Evolutionary conservation across 345 rosid species (phyloP).

Genomic region (Euphorbia peplus): DNA sequence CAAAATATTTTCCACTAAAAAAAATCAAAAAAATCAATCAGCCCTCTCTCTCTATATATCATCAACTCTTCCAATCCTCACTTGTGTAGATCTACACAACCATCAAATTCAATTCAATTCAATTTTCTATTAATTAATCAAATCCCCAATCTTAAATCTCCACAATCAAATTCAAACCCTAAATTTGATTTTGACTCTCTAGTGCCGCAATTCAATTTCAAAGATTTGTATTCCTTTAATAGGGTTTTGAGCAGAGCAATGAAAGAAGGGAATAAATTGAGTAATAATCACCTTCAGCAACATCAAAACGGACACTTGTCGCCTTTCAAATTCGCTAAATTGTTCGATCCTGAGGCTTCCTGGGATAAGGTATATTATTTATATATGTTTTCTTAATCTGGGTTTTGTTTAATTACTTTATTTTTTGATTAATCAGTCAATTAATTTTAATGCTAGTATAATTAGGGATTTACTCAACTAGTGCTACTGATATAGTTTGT

Average conservation of each 20-base stretch:
- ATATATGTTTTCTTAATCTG: background rate
- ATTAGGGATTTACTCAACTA: background rate
- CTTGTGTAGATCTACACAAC: too few species aligned
- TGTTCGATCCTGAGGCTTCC: slow-evolving; percentile 84
- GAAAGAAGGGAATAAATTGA: slow-evolving; percentile 36
- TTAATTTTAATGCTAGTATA: background rate
- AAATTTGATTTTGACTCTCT: too few species aligned
- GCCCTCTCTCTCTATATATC: too few species aligned
- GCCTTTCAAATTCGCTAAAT: slow-evolving; percentile 61
- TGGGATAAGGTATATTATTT: slow-evolving; percentile 80
- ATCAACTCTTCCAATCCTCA: too few species aligned
- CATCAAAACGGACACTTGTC: slow-evolving; percentile 64
- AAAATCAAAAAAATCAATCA: too few species aligned
- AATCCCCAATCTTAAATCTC: too few species aligned
- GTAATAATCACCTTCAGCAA: slow-evolving; percentile 48
- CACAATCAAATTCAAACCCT: too few species aligned
- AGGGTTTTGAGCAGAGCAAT: slow-evolving; percentile 16
- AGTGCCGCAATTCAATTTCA: too few species aligned
- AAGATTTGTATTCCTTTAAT: background rate
- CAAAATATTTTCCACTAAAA: too few species aligned
- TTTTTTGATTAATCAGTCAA: background rate
- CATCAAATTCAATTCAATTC: too few species aligned
- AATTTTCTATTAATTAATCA: too few species aligned
- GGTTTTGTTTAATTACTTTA: background rate
- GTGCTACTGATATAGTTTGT: background rate